Percentiles rank a stretch among this genome's conserved stretches.
Conservation (phyloP, 176 grass and related monocot genomes). For the Hyparrhenia diplandra region DNA sequence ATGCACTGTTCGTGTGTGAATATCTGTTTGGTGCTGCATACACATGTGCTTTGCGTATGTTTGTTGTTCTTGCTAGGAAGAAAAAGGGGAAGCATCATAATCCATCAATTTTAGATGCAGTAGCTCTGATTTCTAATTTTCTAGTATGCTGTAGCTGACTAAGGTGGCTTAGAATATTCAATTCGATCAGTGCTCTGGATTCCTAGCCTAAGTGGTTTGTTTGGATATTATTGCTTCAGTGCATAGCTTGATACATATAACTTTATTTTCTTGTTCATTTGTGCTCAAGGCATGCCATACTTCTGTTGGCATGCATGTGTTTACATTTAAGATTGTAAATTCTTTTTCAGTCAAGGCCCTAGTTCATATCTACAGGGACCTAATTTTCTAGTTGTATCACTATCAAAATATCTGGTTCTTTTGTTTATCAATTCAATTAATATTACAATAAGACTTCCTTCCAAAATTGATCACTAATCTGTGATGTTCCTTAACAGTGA, state of each 20-base stretch:
- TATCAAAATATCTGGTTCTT: constrained; percentile 9
- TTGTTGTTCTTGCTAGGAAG: background rate
- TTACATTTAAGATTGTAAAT: background rate
- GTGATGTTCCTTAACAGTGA: constrained; percentile 50
- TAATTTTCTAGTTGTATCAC: too few species aligned
- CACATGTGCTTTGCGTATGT: background rate
- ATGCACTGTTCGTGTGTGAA: background rate
- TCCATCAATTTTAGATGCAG: background rate
- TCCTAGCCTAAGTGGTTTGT: background rate
- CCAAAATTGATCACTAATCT: constrained; percentile 30
- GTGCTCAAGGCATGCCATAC: background rate
- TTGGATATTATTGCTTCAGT: background rate
- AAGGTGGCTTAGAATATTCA: background rate
- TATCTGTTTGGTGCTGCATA: background rate
- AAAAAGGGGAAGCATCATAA: background rate
- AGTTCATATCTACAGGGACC: too few species aligned
- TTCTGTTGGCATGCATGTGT: background rate
- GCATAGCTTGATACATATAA: background rate
- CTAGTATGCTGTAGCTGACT: background rate
- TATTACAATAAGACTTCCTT: background rate
- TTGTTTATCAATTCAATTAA: background rate
- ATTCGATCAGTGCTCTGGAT: background rate
- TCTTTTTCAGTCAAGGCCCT: background rate
- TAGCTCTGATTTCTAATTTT: background rate
- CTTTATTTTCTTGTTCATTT: background rate